Conservation (phyloP, 371 early-diverging fungal genomes). For the Mucor lusitanicus region DNA sequence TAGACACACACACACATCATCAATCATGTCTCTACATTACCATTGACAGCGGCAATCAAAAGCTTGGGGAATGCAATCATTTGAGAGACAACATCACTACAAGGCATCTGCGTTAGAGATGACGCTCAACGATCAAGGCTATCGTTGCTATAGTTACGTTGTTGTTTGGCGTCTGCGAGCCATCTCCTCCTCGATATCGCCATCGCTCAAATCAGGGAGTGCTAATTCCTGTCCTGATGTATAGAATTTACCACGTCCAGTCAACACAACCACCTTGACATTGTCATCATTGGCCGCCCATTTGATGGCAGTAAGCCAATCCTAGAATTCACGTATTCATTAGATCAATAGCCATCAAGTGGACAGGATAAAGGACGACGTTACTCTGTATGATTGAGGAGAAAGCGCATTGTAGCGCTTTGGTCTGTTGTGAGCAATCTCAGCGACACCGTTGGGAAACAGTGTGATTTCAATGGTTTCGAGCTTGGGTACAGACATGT, state of each 20-base stretch:
- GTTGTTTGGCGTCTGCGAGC: conserved; percentile 24
- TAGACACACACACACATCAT: not conserved
- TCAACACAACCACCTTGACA: conserved; percentile 64
- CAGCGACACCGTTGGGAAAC: conserved; percentile 60
- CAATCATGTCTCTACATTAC: conserved; percentile 27
- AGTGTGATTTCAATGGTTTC: conserved; percentile 54
- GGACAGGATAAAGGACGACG: not conserved
- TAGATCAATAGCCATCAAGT: not conserved
- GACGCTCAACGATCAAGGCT: not conserved
- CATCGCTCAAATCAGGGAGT: conserved; percentile 33
- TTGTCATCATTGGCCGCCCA: conserved; percentile 53
- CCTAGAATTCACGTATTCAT: conserved; percentile 27
- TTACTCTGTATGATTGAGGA: conserved; percentile 58
- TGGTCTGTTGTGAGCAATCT: conserved; percentile 73
- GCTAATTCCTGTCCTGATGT: conserved; percentile 68
- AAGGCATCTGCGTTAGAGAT: not conserved
- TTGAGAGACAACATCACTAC: conserved; percentile 51
- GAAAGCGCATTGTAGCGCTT: conserved; percentile 66
- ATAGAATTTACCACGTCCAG: conserved; percentile 70
- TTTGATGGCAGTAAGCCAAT: conserved; percentile 62
- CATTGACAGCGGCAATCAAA: conserved; percentile 74
- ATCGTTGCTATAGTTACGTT: conserved; percentile 9
- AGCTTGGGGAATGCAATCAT: conserved; percentile 73
- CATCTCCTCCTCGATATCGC: conserved; percentile 32
- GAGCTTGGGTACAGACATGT: conserved; percentile 37